phyloP scores from a whole-genome alignment of 1,284 basidiomycete species.

The Hypsizygus ulmarius region DNA sequence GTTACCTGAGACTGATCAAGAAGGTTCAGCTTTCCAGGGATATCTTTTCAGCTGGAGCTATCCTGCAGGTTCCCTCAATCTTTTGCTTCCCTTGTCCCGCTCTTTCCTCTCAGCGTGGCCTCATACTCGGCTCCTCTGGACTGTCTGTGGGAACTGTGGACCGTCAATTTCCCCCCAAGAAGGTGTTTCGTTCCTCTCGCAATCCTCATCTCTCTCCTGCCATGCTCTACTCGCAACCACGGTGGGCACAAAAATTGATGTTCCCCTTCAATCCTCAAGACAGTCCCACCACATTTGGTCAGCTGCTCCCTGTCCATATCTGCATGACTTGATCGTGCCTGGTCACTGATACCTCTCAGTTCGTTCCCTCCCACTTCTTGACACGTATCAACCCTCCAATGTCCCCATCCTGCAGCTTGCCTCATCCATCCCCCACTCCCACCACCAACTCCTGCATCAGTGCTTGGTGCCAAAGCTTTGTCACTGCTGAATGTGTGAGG shows the following conservation, averaged over 20 bases:
- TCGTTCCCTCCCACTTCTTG: no score
- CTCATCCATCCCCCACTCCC: no score
- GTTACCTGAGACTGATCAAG: not conserved
- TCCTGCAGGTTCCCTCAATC: not conserved
- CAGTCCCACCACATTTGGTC: not conserved
- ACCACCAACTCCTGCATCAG: no score
- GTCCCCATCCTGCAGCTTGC: no score
- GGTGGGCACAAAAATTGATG: not conserved
- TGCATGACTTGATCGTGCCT: no score
- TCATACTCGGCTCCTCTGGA: not conserved
- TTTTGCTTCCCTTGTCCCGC: not conserved
- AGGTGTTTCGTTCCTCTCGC: not conserved
- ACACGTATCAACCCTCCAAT: no score
- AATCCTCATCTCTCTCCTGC: not conserved
- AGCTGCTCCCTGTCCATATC: no score
- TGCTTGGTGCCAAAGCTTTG: no score
- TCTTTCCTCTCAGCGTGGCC: not conserved
- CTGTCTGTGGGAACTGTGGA: not conserved
- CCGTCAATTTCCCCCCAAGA: not conserved
- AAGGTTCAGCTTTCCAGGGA: not conserved
- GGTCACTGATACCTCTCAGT: no score
- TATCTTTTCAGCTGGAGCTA: not conserved
- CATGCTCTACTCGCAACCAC: not conserved
- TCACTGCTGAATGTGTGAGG: no score
- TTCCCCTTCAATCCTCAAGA: not conserved